Percentiles rank a stretch among this genome's conserved stretches.
Evolutionary conservation across 495 filamentous ascomycete genomes (phyloP).

Genomic region (Articulospora tetracladia): DNA sequence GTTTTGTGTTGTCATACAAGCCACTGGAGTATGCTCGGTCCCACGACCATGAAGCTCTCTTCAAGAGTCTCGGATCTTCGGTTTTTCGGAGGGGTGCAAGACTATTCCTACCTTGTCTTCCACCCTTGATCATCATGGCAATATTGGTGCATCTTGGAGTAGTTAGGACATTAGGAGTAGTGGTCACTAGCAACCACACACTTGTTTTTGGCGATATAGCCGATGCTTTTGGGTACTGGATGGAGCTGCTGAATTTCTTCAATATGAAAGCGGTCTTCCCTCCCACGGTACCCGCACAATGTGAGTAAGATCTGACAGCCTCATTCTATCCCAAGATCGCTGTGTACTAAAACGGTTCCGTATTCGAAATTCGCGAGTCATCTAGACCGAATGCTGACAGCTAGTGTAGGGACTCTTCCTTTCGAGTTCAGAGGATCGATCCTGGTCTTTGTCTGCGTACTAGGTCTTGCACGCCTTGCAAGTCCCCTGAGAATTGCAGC

Average conservation of each 20-base stretch:
- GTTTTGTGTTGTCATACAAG: constrained; percentile 62
- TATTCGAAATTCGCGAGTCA: not conserved
- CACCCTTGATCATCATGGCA: constrained; percentile 34
- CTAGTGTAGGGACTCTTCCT: constrained; percentile 1
- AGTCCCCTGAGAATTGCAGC: not conserved
- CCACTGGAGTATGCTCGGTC: constrained; percentile 51
- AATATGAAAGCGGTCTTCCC: not conserved
- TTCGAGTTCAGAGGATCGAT: constrained; percentile 9
- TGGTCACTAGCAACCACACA: not conserved
- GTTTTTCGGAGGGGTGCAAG: constrained; percentile 63
- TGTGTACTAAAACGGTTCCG: too few relatives aligned
- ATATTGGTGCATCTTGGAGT: not conserved
- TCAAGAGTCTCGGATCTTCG: constrained; percentile 44
- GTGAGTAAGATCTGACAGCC: not conserved
- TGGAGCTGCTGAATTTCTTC: not conserved
- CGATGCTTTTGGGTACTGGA: not conserved
- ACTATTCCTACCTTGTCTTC: constrained; percentile 55
- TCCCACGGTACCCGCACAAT: not conserved
- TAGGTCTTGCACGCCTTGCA: not conserved
- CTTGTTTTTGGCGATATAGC: not conserved
- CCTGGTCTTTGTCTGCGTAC: not conserved
- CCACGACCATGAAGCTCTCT: constrained; percentile 32
- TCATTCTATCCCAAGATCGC: too few relatives aligned
- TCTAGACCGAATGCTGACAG: not conserved
- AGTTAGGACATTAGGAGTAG: not conserved